Base-by-base conservation (phyloP, 805 yeast species). In the Metschnikowia cubensis region DNA sequence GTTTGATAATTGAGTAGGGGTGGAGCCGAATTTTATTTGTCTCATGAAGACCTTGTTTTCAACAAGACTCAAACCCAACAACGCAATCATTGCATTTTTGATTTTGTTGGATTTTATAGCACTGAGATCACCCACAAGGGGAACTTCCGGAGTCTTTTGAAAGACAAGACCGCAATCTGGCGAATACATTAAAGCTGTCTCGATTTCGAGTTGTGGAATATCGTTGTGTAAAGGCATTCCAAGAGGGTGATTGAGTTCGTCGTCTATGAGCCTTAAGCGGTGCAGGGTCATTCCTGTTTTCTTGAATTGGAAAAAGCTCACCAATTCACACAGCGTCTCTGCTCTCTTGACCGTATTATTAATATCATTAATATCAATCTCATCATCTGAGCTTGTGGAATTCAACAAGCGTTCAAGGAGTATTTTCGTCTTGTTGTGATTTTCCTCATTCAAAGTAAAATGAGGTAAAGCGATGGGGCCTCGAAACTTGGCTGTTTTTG, bases 111-210 rank as follows among this genome's bases (percentile, higher is more conserved):
- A 60, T 34, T 63, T 68, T 18, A 78, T 73, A 59, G 84, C 91
- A 45, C 70, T 66, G 52, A 83, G 79, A n/a, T 77, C 68, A 1
- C 97, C 97, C 5, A 67, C 49, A 33, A 71, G 56, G 3, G 50
- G 50, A 3, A 49, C 46, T 5, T 51, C 52, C 6, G 54, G 49
- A 32, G 58, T 56, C 25, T 57, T 58, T 32, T 53, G 63, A 4
- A 88, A 52, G 2, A 78, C 62, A 2, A 85, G 61, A 0, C 91
- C 96, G 71, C 98, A 91, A 62, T 91, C 96, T 0, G 97, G 97
- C 0, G 96, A 89, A 60, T 87, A 90, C 17, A 89, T 51, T 13
- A 89, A 54, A 6, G 85, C 89, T 10, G 76, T 67, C 2, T 76
- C 64, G 8, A 91, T 59, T 32, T 68, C 69, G 15, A 91, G 55